A percentile compares a stretch with the other conserved stretches of the same genome.
These are phyloP conservation scores for Lichtheimia ornata DNA, from an alignment of 371 early-diverging fungal genomes.

Conservation along the genomic window DNA sequence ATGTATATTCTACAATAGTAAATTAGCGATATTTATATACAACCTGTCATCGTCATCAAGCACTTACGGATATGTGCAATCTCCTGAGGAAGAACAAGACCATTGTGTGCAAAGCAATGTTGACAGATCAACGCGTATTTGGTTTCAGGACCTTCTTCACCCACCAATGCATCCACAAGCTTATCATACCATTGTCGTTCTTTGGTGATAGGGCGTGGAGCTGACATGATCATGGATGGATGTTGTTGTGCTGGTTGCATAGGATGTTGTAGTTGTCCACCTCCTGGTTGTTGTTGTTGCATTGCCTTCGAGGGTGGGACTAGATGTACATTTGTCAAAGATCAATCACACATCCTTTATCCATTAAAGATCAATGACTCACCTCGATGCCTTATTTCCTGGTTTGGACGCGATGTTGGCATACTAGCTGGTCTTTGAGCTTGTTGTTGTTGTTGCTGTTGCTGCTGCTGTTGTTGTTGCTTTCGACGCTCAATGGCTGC, in stretches of 20 bases:
- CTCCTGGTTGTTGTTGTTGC: no score
- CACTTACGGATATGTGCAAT: slow-evolving; percentile 66
- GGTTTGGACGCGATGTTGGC: neutral
- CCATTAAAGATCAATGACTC: no score
- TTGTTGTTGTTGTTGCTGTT: slow-evolving; percentile 1
- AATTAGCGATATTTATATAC: neutral
- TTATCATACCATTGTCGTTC: slow-evolving; percentile 74
- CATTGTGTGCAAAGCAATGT: slow-evolving; percentile 89
- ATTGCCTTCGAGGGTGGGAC: no score
- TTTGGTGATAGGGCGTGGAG: slow-evolving; percentile 11
- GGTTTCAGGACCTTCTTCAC: slow-evolving; percentile 78
- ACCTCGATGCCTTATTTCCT: no score
- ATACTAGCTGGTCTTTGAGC: neutral
- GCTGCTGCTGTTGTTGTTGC: slow-evolving; percentile 8
- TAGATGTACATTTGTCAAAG: no score
- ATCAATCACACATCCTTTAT: no score
- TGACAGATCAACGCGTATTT: slow-evolving; percentile 92
- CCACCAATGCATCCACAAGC: slow-evolving; percentile 85
- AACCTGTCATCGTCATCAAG: neutral
- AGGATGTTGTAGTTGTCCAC: no score
- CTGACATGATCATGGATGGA: no score
- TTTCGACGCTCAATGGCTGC: slow-evolving; percentile 5
- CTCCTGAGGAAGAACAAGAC: slow-evolving; percentile 82
- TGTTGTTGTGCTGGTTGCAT: no score
- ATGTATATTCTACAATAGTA: slow-evolving; percentile 17